Percentiles rank a stretch among this genome's conserved stretches.
Conservation (phyloP, 1,284 basidiomycete genomes). For the Peniophora sp. region DNA sequence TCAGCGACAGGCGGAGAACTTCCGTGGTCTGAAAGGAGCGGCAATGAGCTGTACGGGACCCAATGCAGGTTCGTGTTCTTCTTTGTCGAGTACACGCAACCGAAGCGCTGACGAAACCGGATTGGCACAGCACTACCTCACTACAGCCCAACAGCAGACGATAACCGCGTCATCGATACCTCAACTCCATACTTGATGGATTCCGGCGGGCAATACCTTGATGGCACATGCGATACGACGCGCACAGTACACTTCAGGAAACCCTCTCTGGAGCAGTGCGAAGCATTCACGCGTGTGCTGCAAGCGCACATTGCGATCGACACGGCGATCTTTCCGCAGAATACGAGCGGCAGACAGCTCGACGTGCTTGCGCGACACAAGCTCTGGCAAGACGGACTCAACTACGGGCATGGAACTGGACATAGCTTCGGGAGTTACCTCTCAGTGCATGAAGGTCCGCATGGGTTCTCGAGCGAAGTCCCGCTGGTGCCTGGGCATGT, state of each 20-base stretch:
- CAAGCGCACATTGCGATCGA: constrained; percentile 98
- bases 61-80: constrained; percentile 52
- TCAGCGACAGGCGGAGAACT: constrained; percentile 67
- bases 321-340: constrained; percentile 80
- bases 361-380: constrained; percentile 82
- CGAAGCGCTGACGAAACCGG: too few relatives aligned
- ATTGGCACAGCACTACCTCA: constrained; percentile 68
- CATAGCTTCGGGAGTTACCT: constrained; percentile 80
- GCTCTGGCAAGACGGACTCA: constrained; percentile 84
- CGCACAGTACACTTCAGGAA: constrained; percentile 85
- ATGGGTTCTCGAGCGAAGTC: constrained; percentile 59
- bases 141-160: constrained; percentile 73
- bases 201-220: constrained; percentile 84
- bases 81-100: too few relatives aligned
- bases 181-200: constrained; percentile 88
- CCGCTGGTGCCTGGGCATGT: constrained; percentile 79
- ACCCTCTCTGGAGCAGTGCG: constrained; percentile 73
- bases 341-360: constrained; percentile 74
- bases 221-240: constrained; percentile 92
- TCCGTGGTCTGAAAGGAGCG: constrained; percentile 87
- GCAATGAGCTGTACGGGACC: constrained; percentile 89
- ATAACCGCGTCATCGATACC: constrained; percentile 69
- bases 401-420: constrained; percentile 80
- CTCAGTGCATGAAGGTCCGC: constrained; percentile 73
- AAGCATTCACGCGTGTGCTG: constrained; percentile 90